Base-by-base conservation (phyloP, 768 basidiomycete species). In the Russula vinacea region DNA sequence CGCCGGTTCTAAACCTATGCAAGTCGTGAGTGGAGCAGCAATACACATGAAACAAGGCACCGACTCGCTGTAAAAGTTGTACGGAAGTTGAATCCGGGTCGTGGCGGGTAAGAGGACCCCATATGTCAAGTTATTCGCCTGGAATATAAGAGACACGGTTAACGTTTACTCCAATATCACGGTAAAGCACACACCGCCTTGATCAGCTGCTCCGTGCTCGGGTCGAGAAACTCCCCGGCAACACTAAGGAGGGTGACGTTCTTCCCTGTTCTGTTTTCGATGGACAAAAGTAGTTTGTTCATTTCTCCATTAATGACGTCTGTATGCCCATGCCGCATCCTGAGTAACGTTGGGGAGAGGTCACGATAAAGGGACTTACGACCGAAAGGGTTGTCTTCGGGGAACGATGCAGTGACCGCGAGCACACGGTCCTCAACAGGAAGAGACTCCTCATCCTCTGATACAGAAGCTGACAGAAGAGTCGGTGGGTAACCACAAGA, bases 251-350 rank as follows among this genome's bases (percentile, higher is more conserved):
- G 76, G 2, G 89, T 90, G 55, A 89, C 79, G 67, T 92, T 89
- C 70, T 80, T 81, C 68, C 82, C 83, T 13, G 88, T 87, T 73
- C 83, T 88, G 75, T 91, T 94, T 74, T 91, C 90, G 14, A 93
- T 79, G 32, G 79, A 74, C 55, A 94, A 74, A 29, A 75, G 75
- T 39, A 94, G 76, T 37, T 81, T 76, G 72, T 92, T 94, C 71
- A 81, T 84, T 78, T 91, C 89, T 63, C 91, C 91, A 69, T 94
- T 94, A 37, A 92, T 85, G 55, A 93, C 78, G 64, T 92, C 91
- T 93, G 70, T n/a, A 66, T 22, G 22, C 49, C 35, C 35, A 62
- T 37, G 8, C 19, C 57, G 50, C 35, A 26, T 55, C 29, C 16
- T 52, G 22, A 37, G 45, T 42, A 50, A 13, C 26, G 33, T 32